Evolutionary conservation across 1,284 basidiomycete species (phyloP).

Genomic region (Melanopsichium pennsylvanicum): DNA sequence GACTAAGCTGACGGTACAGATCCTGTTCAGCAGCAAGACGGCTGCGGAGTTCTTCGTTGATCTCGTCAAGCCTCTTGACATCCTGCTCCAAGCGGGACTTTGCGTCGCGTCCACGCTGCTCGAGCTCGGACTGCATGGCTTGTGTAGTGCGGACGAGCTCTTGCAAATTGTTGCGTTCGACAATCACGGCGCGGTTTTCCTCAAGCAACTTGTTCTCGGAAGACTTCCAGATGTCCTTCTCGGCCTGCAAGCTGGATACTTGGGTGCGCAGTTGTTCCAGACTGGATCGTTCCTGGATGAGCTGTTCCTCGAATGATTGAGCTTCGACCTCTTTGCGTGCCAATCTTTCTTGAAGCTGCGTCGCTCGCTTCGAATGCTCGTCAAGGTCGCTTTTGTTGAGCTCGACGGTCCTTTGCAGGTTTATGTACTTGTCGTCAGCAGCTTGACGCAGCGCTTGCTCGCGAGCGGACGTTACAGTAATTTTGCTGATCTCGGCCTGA

Average conservation of each 20-base stretch:
- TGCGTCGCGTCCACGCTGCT: slow-evolving; percentile 81
- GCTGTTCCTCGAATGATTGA: slow-evolving; percentile 72
- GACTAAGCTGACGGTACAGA: slow-evolving; percentile 74
- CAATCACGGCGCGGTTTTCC: slow-evolving; percentile 80
- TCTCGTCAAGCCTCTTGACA: slow-evolving; percentile 72
- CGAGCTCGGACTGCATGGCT: slow-evolving; percentile 85
- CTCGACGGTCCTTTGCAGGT: slow-evolving; percentile 58
- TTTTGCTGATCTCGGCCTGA: slow-evolving; percentile 68
- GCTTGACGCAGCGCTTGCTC: slow-evolving; percentile 57
- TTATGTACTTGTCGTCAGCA: slow-evolving; percentile 67
- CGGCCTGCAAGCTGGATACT: slow-evolving; percentile 81
- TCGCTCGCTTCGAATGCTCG: slow-evolving; percentile 63
- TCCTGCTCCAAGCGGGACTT: slow-evolving; percentile 80
- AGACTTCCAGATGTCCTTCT: slow-evolving; percentile 73
- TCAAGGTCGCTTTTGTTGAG: slow-evolving; percentile 63
- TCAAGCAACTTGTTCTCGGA: slow-evolving; percentile 71
- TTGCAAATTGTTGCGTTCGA: slow-evolving; percentile 82
- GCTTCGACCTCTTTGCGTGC: slow-evolving; percentile 67
- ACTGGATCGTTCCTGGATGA: slow-evolving; percentile 64
- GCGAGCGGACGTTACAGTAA: slow-evolving; percentile 69
- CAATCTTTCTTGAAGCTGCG: slow-evolving; percentile 61
- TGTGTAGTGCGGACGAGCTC: slow-evolving; percentile 87
- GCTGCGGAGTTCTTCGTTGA: slow-evolving; percentile 76
- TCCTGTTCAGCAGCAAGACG: slow-evolving; percentile 84
- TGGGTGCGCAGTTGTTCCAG: slow-evolving; percentile 74